Evolutionary conservation across 495 filamentous ascomycete species (phyloP), one percentile per base, ranked within the genome.

Genomic region (Penicillium bialowiezense): DNA sequence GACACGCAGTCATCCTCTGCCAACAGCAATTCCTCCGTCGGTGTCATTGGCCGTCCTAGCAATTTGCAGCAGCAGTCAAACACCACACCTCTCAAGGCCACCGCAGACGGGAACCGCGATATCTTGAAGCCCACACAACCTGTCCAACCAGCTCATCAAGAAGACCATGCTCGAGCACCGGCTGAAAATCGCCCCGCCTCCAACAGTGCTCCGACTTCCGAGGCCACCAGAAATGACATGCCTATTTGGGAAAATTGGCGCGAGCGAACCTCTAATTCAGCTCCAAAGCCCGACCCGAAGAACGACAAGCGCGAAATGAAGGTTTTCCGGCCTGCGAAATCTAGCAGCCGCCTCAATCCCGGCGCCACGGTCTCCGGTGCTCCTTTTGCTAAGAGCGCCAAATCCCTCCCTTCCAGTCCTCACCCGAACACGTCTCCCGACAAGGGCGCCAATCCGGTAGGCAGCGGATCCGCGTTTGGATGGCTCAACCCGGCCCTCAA

Each of bases 401-500:
- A 54, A 52, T 41, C 49, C 15, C 38, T 48, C 14, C 54, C 54
- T 44, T 13, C 46, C 31, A 24, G 39, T 43, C 57, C 46, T 34
- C 69, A 59, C 41, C 55, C 57, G 55, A 52, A 50, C 29, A 57
- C 56, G 32, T 55, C 64, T 31, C 40, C 60, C 14, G 65, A 69
- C 35, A 59, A 62, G 15, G 39, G 55, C 37, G 68, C 83, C 18
- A 97, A 97, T 63, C 91, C 93, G 3, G 76, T 97, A 32, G 93
- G 93, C 9, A 85, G 88, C 29, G 93, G 88, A n/a, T 92, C 90
- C 19, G 93, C 93, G 12, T 98, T 98, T 73, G 80, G 87, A n/a
- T 98, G 91, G 91, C 82, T 97, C 68, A 86, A 85, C 56, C 59
- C 71, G 23, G 46, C 57, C 9, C 34, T 41, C 42, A 21, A 47